These are phyloP conservation scores for Cytospora mali DNA, from an alignment of 2,329 filamentous ascomycete species.

Conservation along the genomic window DNA sequence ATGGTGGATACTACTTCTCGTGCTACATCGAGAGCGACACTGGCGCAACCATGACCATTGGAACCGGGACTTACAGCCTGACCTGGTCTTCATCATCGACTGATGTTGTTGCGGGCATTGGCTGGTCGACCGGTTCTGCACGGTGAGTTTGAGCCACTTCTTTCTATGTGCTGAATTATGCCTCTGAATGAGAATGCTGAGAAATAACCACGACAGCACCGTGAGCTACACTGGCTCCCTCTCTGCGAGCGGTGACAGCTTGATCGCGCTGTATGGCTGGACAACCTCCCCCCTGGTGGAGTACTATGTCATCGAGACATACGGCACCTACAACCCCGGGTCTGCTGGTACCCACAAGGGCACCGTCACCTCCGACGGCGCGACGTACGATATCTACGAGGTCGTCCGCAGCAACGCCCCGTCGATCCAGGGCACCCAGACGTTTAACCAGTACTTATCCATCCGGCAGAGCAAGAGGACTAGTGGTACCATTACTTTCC, in stretches of 20 bases:
- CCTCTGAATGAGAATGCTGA: neutral
- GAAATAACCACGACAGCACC: neutral
- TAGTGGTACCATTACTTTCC: slow-evolving; percentile 47
- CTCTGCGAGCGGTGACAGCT: slow-evolving; percentile 10
- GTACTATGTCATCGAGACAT: slow-evolving; percentile 36
- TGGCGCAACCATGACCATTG: slow-evolving; percentile 14
- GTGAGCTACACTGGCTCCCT: slow-evolving; percentile 18
- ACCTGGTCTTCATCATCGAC: slow-evolving; percentile 13
- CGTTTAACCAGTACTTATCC: slow-evolving; percentile 48
- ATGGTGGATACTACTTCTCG: slow-evolving; percentile 12
- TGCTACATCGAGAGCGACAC: slow-evolving; percentile 19
- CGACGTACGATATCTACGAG: slow-evolving; percentile 31
- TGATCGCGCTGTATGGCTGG: slow-evolving; percentile 37
- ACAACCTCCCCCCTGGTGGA: slow-evolving; percentile 38
- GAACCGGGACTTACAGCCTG: slow-evolving; percentile 14
- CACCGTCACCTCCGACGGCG: slow-evolving; percentile 31
- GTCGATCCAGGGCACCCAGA: slow-evolving; percentile 43
- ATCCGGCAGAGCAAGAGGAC: slow-evolving; percentile 47
- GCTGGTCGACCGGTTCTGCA: slow-evolving; percentile 22
- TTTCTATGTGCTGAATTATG: neutral
- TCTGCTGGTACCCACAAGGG: slow-evolving; percentile 21
- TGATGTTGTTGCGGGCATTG: slow-evolving; percentile 20
- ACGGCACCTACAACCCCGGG: slow-evolving; percentile 31
- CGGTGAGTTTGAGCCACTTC: slow-evolving; percentile 3
- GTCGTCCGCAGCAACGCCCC: slow-evolving; percentile 37